Base-by-base conservation (phyloP, 2,329 filamentous ascomycete species). In the Clarireedia homoeocarpa region DNA sequence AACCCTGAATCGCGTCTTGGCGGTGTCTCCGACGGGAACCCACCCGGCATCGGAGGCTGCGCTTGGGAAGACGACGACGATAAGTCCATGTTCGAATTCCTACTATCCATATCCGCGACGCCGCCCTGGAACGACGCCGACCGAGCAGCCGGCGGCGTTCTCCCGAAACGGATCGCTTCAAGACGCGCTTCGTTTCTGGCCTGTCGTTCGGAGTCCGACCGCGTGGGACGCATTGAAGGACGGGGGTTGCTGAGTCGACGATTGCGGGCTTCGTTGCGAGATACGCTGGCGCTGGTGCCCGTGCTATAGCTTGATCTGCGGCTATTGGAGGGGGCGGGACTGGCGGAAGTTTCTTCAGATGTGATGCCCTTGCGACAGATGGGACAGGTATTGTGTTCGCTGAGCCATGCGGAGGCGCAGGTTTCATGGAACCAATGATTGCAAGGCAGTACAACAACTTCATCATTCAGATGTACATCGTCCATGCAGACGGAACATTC, bases 401-500 rank as follows among this genome's bases (percentile, higher is more conserved):
- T 82, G 51, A 97, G 74, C 92, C 92, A 97, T 50, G 88, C 77
- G 24, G 83, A 79, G 36, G 94, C 88, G 65, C 92, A 97, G 26
- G 81, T 76, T 57, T 85, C 85, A 67, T 96, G 92, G 70, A 96
- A 97, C 89, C 90, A 96, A 68, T 99, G 94, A 58, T 83, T 86
- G 72, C 94, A 99, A 0, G 91, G 91, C 51, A 99, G 72, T 47
- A 85, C 79, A 0, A 88, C 81, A 5, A 92, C 89, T 67, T 88
- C 83, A 30, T 88, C 84, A 10, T 84, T 87, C 38, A 88, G 67
- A 26, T 82, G 78, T 59, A 95, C 85, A 27, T 88, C 82, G 55
- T 96, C 91, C 75, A 97, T 95, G 72, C 94, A 99, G 57, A 99
- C 96, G 38, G 89, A 91, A 70, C 94, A 99, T 67, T 96, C 91